phyloP scores from a whole-genome alignment of 495 filamentous ascomycete genomes.

The Aspergillus affinis region DNA sequence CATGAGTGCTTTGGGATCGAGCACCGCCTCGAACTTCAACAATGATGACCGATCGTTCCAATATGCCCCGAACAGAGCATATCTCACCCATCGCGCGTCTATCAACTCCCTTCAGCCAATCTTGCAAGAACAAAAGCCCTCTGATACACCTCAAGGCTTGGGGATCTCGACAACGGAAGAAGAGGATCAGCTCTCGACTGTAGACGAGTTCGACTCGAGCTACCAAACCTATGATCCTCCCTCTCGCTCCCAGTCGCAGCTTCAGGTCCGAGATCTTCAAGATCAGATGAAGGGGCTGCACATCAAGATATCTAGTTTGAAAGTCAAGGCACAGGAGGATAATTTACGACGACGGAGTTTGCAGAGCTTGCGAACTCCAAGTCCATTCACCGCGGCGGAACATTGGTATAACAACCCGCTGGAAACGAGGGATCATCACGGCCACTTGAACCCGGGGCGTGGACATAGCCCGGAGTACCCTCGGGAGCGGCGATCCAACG shows the following conservation, averaged over 20 bases:
- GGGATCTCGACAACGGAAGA: slow-evolving; percentile 29
- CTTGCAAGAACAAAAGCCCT: slow-evolving; percentile 19
- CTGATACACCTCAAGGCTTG: slow-evolving; percentile 30
- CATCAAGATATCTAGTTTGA: slow-evolving; percentile 82
- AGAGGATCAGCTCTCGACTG: slow-evolving; percentile 23
- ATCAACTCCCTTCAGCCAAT: slow-evolving; percentile 29
- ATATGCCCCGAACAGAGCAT: slow-evolving; percentile 38
- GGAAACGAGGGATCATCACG: slow-evolving; percentile 32
- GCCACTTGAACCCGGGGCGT: slow-evolving; percentile 32
- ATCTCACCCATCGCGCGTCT: slow-evolving; percentile 41
- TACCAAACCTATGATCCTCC: slow-evolving; percentile 39
- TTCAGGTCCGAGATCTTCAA: slow-evolving; percentile 78
- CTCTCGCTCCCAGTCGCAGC: slow-evolving; percentile 50
- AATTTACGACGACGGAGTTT: slow-evolving; percentile 78
- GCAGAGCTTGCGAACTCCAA: slow-evolving; percentile 79
- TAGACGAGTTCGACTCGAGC: slow-evolving; percentile 37
- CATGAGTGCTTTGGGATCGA: slow-evolving; percentile 45
- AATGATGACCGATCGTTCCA: slow-evolving; percentile 43
- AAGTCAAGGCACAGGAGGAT: slow-evolving; percentile 80
- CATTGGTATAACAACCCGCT: slow-evolving; percentile 66
- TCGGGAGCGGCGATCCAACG: slow-evolving; percentile 28
- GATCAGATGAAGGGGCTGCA: slow-evolving; percentile 94
- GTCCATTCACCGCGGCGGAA: slow-evolving; percentile 78
- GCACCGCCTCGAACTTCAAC: slow-evolving; percentile 32
- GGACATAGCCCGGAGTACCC: slow-evolving; percentile 29